A percentile compares a stretch with the other conserved stretches of the same genome.
Evolutionary conservation across 148 eudicot genomes (phyloP).

Genomic region (Chenopodium quinoa): DNA sequence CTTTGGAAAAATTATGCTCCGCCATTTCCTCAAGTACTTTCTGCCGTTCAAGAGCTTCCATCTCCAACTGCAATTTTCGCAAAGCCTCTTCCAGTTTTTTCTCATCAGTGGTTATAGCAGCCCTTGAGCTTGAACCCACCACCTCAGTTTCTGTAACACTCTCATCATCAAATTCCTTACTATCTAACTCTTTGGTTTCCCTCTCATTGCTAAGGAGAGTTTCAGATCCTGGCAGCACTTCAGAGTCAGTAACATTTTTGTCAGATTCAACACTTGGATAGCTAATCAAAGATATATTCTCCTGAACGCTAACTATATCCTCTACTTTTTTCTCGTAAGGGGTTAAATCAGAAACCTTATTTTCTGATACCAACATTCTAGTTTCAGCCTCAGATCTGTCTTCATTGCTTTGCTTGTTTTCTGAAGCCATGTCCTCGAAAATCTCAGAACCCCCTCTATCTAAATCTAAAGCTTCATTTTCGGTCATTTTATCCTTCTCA

Average conservation of each 20-base stretch:
- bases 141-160: conserved; percentile 23
- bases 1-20: conserved; percentile 51
- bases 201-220: background rate
- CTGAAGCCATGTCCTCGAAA: background rate
- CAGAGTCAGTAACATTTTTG: conserved; percentile 16
- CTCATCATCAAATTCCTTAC: conserved; percentile 1
- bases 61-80: conserved; percentile 53
- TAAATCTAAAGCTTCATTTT: conserved; percentile 4
- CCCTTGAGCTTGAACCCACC: conserved; percentile 9
- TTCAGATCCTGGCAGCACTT: background rate
- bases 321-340: conserved; percentile 2
- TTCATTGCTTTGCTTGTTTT: conserved; percentile 13
- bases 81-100: conserved; percentile 38
- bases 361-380: conserved; percentile 8
- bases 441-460: conserved; percentile 1
- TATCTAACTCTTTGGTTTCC: background rate
- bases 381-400: conserved; percentile 16
- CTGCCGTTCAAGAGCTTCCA: conserved; percentile 53
- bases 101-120: conserved; percentile 27
- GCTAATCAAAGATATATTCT: background rate
- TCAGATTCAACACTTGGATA: conserved; percentile 6
- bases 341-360: conserved; percentile 5
- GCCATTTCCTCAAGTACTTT: conserved; percentile 66
- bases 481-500: background rate
- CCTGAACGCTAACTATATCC: conserved; percentile 10